A percentile compares a stretch with the other conserved stretches of the same genome.
Conservation (phyloP, 352 stramenopile genomes). For the Pythium vanterpoolii region DNA sequence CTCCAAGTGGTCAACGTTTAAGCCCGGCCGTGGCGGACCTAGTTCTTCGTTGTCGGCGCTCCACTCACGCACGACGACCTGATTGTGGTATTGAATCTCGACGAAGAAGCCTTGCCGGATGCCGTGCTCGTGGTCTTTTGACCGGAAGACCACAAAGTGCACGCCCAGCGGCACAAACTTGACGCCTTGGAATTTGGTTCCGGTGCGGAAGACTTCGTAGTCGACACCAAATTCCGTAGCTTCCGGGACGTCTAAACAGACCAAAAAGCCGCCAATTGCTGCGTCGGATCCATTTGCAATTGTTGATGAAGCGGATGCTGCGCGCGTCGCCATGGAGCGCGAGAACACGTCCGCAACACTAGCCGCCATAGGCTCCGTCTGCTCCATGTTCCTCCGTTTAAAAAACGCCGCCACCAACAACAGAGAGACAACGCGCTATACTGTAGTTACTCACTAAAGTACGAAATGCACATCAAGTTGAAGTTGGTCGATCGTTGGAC, state of each 20-base stretch:
- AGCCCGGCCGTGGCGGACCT: constrained; percentile 37
- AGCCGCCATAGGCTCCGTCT: not conserved
- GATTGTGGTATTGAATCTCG: constrained; percentile 46
- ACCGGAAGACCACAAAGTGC: constrained; percentile 82
- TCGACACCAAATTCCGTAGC: constrained; percentile 82
- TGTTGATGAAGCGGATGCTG: not conserved
- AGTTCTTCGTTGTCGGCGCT: constrained; percentile 76
- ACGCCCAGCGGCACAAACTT: constrained; percentile 82
- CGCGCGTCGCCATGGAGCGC: constrained; percentile 3
- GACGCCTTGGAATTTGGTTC: constrained; percentile 73
- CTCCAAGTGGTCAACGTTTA: constrained; percentile 71
- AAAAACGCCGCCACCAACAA: not conserved
- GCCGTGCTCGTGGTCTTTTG: constrained; percentile 71
- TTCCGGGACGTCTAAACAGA: constrained; percentile 79
- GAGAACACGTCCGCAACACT: constrained; percentile 22
- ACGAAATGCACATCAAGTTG: constrained; percentile 19
- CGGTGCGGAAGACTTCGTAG: constrained; percentile 84
- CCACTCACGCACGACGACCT: constrained; percentile 79
- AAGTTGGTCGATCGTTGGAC: constrained; percentile 1
- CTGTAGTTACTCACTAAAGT: constrained; percentile 29
- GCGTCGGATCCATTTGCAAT: constrained; percentile 7
- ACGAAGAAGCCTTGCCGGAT: constrained; percentile 85
- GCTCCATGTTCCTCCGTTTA: constrained; percentile 4
- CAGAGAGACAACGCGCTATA: constrained; percentile 6
- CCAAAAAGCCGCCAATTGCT: constrained; percentile 59